These are phyloP conservation scores for Cryptococcus floricola DNA, from an alignment of 1,284 basidiomycete genomes.

Conservation along the genomic window DNA sequence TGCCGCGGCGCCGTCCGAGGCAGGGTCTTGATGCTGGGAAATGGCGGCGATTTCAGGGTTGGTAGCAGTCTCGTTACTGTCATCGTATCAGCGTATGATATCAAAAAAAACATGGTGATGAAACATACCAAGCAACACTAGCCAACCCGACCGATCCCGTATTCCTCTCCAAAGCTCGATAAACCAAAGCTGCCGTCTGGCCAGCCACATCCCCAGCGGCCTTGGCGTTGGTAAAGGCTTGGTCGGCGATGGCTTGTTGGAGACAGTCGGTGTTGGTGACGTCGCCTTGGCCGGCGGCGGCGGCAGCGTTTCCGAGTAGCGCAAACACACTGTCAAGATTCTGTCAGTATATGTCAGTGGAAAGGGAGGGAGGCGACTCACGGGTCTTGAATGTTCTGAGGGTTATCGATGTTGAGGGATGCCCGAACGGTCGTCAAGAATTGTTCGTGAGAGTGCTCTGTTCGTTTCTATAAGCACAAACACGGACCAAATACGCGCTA, in stretches of 20 bases:
- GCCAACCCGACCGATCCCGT: constrained; percentile 57
- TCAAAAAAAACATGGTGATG: neutral
- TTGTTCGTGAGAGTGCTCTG: constrained; percentile 64
- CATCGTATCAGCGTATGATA: neutral
- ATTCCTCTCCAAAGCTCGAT: constrained; percentile 65
- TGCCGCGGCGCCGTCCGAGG: constrained; percentile 57
- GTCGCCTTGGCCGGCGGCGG: constrained; percentile 55
- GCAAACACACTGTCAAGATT: constrained; percentile 53
- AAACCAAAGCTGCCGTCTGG: constrained; percentile 61
- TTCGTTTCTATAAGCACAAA: neutral
- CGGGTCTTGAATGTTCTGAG: constrained; percentile 58
- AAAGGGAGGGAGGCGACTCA: constrained; percentile 4
- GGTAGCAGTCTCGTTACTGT: constrained; percentile 49
- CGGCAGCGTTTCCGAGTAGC: constrained; percentile 63
- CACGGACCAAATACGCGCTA: neutral
- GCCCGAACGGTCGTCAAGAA: constrained; percentile 56
- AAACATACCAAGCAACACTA: constrained; percentile 48
- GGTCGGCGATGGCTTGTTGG: constrained; percentile 62
- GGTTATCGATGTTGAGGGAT: constrained; percentile 58
- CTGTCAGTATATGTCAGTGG: neutral
- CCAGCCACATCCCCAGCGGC: constrained; percentile 58
- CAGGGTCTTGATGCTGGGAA: constrained; percentile 65
- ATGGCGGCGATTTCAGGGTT: constrained; percentile 66
- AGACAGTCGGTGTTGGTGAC: constrained; percentile 61
- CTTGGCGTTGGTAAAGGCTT: constrained; percentile 69